These are phyloP conservation scores for Phytophthora gonapodyides DNA, from an alignment of 352 stramenopile species.

Conservation along the genomic window DNA sequence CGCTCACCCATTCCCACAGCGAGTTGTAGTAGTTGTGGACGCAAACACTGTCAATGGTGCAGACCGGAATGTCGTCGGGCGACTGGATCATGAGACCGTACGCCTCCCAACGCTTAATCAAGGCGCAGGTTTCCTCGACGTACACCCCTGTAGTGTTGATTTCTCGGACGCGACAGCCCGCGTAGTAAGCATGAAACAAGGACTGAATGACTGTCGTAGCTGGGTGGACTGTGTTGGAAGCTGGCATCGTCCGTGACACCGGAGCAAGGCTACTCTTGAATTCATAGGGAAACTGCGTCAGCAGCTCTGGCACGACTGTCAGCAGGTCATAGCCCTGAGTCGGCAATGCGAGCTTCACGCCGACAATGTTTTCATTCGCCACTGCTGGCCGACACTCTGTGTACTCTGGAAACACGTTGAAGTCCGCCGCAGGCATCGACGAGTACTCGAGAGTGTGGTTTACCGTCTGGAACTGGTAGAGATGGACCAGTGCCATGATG, in stretches of 20 bases:
- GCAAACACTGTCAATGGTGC: conserved; percentile 1
- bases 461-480: conserved; percentile 29
- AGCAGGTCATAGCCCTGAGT: conserved; percentile 18
- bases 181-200: conserved; percentile 26
- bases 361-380: conserved; percentile 17
- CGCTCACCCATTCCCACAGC: conserved; percentile 13
- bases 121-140: conserved; percentile 8
- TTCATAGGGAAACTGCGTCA: conserved; percentile 26
- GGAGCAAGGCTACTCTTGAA: conserved; percentile 21
- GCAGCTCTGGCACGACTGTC: conserved; percentile 16
- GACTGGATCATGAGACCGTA: conserved; percentile 22
- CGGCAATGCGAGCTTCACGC: conserved; percentile 11
- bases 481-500: conserved; percentile 11
- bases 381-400: conserved; percentile 29
- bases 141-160: conserved; percentile 21
- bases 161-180: conserved; percentile 22
- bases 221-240: conserved; percentile 17
- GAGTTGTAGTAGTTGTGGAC: conserved; percentile 25
- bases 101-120: conserved; percentile 1
- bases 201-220: conserved; percentile 18
- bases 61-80: conserved; percentile 17
- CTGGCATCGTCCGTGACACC: conserved; percentile 19
- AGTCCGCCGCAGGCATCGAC: conserved; percentile 25
- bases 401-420: conserved; percentile 31
- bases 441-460: conserved; percentile 26